These are phyloP conservation scores for Penicillium sp. DNA, from an alignment of 2,329 filamentous ascomycete species.

Conservation along the genomic window DNA sequence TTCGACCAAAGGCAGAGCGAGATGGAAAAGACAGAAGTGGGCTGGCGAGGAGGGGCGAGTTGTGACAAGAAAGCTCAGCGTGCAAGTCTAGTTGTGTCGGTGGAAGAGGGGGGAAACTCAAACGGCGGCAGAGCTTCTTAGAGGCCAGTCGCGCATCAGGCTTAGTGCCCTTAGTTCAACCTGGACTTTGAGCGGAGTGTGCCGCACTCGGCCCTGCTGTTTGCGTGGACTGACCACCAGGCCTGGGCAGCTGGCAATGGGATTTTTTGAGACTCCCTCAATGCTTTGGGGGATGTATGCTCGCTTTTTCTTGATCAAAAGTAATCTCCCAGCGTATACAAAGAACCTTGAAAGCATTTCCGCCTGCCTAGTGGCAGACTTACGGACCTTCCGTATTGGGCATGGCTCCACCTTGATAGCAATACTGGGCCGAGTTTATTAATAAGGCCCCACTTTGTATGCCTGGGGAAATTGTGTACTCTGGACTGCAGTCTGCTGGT, in stretches of 20 bases:
- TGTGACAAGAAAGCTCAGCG: neutral
- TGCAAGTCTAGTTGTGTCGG: neutral
- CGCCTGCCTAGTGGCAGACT: neutral
- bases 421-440: slow-evolving; percentile 5
- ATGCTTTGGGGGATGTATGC: neutral
- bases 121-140: neutral
- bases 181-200: neutral
- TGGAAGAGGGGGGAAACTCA: neutral
- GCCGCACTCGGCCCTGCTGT: neutral
- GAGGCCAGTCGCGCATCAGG: neutral
- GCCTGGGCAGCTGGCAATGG: no score
- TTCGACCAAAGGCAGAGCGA: neutral
- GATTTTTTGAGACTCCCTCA: neutral
- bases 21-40: slow-evolving; percentile 1
- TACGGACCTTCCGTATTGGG: slow-evolving; percentile 18
- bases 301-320: neutral
- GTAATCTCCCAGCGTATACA: neutral
- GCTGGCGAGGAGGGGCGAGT: neutral
- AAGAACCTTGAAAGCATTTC: neutral
- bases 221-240: neutral
- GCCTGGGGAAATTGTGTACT: slow-evolving; percentile 11
- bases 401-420: slow-evolving; percentile 4
- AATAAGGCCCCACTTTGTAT: slow-evolving; percentile 1
- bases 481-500: neutral
- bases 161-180: neutral